These are phyloP conservation scores for Pythium aristosporum DNA, from an alignment of 352 stramenopile genomes.

Conservation along the genomic window DNA sequence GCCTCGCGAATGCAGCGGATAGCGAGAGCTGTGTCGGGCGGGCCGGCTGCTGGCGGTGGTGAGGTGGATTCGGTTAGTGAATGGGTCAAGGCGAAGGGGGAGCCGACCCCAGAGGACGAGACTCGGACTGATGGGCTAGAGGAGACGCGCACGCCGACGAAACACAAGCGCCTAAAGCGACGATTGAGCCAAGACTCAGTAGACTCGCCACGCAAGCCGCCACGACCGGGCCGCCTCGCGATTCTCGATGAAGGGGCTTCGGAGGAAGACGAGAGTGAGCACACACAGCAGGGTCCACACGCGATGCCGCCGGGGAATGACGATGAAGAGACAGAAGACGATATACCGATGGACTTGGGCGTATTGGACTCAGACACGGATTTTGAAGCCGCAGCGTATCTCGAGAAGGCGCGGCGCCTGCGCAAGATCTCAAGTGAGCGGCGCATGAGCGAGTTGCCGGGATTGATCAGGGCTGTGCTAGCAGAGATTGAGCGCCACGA, in stretches of 20 bases:
- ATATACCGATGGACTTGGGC: slow-evolving; percentile 12
- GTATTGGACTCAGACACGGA: slow-evolving; percentile 17
- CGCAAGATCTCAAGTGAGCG: slow-evolving; percentile 19
- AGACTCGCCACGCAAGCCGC: slow-evolving; percentile 20
- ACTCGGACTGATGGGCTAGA: neutral
- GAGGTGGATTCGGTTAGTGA: neutral
- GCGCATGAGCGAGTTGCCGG: slow-evolving; percentile 13
- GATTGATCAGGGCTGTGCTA: slow-evolving; percentile 4
- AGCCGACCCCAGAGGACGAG: neutral
- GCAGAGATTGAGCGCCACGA: slow-evolving; percentile 3
- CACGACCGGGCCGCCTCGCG: slow-evolving; percentile 11
- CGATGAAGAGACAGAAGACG: slow-evolving; percentile 13
- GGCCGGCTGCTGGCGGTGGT: neutral
- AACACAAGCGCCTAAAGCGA: neutral
- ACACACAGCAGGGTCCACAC: neutral
- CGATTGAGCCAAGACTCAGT: slow-evolving; percentile 8
- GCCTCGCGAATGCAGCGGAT: neutral
- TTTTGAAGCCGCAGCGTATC: slow-evolving; percentile 3
- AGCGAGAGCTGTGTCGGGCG: neutral
- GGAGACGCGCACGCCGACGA: neutral
- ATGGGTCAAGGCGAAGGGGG: neutral
- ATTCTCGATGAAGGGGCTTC: neutral
- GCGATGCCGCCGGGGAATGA: neutral
- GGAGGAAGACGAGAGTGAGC: neutral
- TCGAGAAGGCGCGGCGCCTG: slow-evolving; percentile 18